phyloP scores from a whole-genome alignment of 225 moss, liverwort and hornwort genomes.

The Pleurozium schreberi region DNA sequence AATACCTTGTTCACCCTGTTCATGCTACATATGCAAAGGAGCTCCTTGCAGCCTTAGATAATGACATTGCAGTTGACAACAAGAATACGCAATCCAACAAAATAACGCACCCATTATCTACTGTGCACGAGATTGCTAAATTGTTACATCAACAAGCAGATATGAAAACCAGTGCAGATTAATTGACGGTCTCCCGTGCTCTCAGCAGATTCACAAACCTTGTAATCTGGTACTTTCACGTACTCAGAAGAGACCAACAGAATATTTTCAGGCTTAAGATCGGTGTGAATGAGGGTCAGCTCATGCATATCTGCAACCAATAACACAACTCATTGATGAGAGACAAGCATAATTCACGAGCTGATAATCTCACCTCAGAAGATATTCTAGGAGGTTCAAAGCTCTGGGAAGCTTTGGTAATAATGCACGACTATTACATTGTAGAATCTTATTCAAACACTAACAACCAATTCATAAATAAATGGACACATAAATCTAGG shows the following conservation, averaged over 20 bases:
- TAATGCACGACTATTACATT: background rate
- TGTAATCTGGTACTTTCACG: conserved; percentile 79
- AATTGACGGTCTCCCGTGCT: background rate
- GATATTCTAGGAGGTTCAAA: background rate
- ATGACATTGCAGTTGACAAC: background rate
- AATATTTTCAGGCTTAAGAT: conserved; percentile 96
- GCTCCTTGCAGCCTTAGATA: conserved; percentile 19
- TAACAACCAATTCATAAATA: background rate
- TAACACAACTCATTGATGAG: background rate
- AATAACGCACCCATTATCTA: background rate
- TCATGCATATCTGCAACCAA: conserved; percentile 93
- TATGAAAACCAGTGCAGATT: background rate
- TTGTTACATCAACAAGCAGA: background rate
- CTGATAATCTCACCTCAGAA: background rate
- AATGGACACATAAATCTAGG: background rate
- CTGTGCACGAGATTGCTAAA: background rate
- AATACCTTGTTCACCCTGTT: conserved; percentile 34
- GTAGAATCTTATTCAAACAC: background rate
- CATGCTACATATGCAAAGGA: conserved; percentile 24
- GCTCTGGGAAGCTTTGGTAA: background rate
- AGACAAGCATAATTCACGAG: background rate
- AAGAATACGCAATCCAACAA: background rate
- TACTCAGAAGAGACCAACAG: conserved; percentile 87
- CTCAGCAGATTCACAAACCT: conserved; percentile 38
- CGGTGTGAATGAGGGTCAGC: conserved; percentile 90